phyloP scores from a whole-genome alignment of 2,329 filamentous ascomycete species.

The Phaeomoniella chlamydospora region DNA sequence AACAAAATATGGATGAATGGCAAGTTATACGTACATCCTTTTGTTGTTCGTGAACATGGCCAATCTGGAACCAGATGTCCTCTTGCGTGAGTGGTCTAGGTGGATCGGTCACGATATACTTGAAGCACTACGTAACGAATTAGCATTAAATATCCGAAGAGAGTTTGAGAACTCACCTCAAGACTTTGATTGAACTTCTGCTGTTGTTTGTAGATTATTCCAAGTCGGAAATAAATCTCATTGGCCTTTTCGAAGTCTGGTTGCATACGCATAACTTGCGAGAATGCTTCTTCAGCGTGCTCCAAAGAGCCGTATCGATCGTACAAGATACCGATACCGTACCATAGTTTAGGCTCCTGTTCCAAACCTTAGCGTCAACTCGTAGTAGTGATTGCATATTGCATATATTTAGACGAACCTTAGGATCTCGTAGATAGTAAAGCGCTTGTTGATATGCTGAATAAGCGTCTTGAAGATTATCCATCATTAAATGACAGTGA shows the following conservation, averaged over 20 bases:
- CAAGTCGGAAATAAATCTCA: constrained; percentile 94
- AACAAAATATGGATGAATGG: constrained; percentile 7
- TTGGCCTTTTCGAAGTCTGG: constrained; percentile 97
- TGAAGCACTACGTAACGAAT: constrained; percentile 60
- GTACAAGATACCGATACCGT: constrained; percentile 94
- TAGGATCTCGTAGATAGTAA: constrained; percentile 83
- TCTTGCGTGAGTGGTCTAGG: constrained; percentile 88
- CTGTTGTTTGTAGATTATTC: constrained; percentile 99
- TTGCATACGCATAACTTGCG: constrained; percentile 97
- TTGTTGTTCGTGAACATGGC: constrained; percentile 95
- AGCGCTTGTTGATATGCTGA: constrained; percentile 91
- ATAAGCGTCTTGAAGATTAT: constrained; percentile 92
- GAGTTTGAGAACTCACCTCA: too few relatives aligned
- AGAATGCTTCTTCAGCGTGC: constrained; percentile 95
- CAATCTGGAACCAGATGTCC: constrained; percentile 99
- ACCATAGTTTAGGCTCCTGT: constrained; percentile 94
- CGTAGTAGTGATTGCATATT: not conserved
- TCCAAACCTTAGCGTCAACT: constrained; percentile 3
- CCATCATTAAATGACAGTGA: constrained; percentile 99
- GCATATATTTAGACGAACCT: constrained; percentile 46
- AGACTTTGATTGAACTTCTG: constrained; percentile 85
- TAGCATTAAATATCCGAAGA: too few relatives aligned
- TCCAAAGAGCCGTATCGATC: constrained; percentile 93
- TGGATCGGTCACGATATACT: constrained; percentile 89
- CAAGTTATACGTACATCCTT: constrained; percentile 65